phyloP scores from a whole-genome alignment of 192 early-diverging fungal species.

The Dimargaris xerosporica region DNA sequence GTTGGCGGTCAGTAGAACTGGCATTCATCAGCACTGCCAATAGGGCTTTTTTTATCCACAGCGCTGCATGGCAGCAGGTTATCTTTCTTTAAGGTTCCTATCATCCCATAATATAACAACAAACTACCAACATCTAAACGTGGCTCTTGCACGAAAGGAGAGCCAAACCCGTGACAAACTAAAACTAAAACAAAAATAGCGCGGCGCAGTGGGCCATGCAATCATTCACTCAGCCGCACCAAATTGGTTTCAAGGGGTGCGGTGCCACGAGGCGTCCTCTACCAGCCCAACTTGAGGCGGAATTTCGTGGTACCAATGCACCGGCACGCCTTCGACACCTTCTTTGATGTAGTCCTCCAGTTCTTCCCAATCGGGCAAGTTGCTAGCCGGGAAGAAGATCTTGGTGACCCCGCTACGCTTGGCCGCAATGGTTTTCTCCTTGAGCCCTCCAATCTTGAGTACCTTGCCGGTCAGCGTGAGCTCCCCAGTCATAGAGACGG shows the following conservation, averaged over 20 bases:
- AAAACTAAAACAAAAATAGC: neutral
- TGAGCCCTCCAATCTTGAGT: constrained; percentile 92
- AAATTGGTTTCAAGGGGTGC: neutral
- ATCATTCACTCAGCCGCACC: neutral
- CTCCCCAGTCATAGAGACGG: constrained; percentile 98
- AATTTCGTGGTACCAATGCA: constrained; percentile 67
- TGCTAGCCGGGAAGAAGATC: constrained; percentile 81
- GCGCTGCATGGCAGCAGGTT: too few relatives aligned
- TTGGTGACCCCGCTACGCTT: constrained; percentile 78
- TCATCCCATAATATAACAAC: too few relatives aligned
- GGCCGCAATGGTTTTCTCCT: constrained; percentile 97
- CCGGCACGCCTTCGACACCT: constrained; percentile 69
- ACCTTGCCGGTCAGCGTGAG: constrained; percentile 94
- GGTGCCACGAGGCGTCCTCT: neutral
- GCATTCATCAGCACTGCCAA: too few relatives aligned
- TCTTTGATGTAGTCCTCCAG: constrained; percentile 83
- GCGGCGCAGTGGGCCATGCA: neutral
- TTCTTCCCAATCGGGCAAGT: constrained; percentile 90
- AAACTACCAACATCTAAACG: neutral
- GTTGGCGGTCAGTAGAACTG: too few relatives aligned
- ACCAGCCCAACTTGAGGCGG: constrained; percentile 25
- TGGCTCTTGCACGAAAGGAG: neutral
- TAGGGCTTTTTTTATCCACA: too few relatives aligned
- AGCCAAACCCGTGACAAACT: neutral
- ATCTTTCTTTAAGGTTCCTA: too few relatives aligned